Evolutionary conservation across 805 yeast species (phyloP), one percentile per base, ranked within the genome.

Genomic region (Naumovozyma baii): DNA sequence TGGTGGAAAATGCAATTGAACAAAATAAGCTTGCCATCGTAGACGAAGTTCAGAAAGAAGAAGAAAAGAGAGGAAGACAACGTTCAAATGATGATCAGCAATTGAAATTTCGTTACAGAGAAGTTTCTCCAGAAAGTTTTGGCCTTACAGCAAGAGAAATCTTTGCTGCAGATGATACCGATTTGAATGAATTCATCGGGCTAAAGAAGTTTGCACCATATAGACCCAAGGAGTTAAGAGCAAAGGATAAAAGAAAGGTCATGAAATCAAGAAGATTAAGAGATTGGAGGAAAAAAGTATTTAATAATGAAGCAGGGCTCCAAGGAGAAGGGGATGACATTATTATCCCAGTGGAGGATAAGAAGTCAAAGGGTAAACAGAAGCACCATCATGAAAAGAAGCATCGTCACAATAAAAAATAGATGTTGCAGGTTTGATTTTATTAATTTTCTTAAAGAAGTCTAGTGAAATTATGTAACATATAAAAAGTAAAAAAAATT

Each of bases 191-290:
- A 41, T 87, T 71, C 53, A 80, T 87, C 42, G 92, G 96, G 17
- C 66, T 92, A 52, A 90, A 90, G 68, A 88, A 88, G 61, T 78
- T 92, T 49, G 96, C 97, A 0, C 90, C 97, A 20, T 92, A 84
- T 60, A 77, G 96, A 59, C 76, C 85, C 18, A 74, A 74, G 47
- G 94, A 83, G 43, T 69, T 72, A 47, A 70, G 78, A 47, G 63
- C 69, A 49, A 85, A 80, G 56, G 98, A 92, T 60, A 82, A 77
- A 62, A 73, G 94, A 57, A 84, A 85, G 65, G 82, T 74, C 42
- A 77, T 87, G 30, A 92, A 90, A 70, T 77, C 79, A 66, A 83
- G 74, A 62, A 73, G 92, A 51, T 63, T 92, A 44, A 74, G 81
- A 47, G 92, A 87, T 49, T 92, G 98, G 98, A 78, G 95, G 62